Percentiles rank a stretch among this genome's conserved stretches.
Conservation (phyloP, 2,329 filamentous ascomycete species). For the Aspergillus candidus region DNA sequence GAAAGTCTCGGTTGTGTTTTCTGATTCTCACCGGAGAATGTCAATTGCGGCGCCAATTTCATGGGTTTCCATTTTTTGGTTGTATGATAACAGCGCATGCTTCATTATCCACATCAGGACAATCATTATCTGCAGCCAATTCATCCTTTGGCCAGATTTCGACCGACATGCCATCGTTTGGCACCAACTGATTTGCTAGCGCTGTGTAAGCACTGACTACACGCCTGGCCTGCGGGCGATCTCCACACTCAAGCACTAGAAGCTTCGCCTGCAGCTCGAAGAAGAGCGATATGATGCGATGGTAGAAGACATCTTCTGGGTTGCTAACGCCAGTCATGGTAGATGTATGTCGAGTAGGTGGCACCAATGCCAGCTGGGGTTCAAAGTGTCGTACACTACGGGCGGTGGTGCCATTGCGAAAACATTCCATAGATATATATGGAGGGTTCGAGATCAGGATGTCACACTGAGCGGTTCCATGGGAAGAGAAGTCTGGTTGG, state of each 20-base stretch:
- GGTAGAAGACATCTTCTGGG: constrained; percentile 33
- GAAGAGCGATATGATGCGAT: constrained; percentile 24
- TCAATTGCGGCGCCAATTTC: too few relatives aligned
- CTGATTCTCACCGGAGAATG: too few relatives aligned
- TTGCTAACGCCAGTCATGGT: background rate
- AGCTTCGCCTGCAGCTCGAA: constrained; percentile 20
- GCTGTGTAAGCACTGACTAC: constrained; percentile 19
- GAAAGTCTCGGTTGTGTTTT: too few relatives aligned
- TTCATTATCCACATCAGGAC: too few relatives aligned
- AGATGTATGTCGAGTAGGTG: constrained; percentile 29
- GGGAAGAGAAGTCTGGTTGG: background rate
- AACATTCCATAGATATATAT: constrained; percentile 68
- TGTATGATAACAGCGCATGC: too few relatives aligned
- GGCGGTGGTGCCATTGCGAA: constrained; percentile 53
- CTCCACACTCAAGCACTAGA: constrained; percentile 34
- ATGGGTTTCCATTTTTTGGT: too few relatives aligned
- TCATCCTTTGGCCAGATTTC: background rate
- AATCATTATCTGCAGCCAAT: too few relatives aligned
- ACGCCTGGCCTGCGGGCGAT: constrained; percentile 27
- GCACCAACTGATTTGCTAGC: background rate
- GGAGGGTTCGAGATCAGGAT: constrained; percentile 85
- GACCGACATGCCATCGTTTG: background rate
- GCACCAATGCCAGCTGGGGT: constrained; percentile 72
- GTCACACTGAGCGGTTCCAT: constrained; percentile 40
- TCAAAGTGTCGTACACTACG: constrained; percentile 77